Evolutionary conservation across 768 basidiomycete species (phyloP).

Genomic region (Serendipita indica): DNA sequence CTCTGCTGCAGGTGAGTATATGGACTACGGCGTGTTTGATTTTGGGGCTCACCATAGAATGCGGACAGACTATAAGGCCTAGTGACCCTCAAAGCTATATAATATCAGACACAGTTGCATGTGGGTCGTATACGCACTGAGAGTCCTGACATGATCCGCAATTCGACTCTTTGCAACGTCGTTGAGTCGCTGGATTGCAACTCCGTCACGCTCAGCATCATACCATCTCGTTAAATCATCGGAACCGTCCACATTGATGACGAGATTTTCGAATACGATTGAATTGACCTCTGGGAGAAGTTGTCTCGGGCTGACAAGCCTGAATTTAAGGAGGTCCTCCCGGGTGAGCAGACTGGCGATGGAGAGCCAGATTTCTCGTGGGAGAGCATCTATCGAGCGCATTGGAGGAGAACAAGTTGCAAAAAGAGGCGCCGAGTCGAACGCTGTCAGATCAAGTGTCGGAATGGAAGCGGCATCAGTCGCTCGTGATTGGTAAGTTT

Average conservation of each 20-base stretch:
- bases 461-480: no score
- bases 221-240: conserved; percentile 1
- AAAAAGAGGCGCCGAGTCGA: neutral
- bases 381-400: conserved; percentile 2
- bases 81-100: neutral
- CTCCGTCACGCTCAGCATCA: conserved; percentile 27
- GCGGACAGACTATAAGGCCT: neutral
- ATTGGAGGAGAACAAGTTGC: neutral
- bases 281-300: conserved; percentile 5
- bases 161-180: neutral
- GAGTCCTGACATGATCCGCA: neutral
- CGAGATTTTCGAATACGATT: neutral
- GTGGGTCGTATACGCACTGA: neutral
- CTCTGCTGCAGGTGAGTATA: neutral
- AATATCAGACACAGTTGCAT: neutral
- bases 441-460: neutral
- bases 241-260: neutral
- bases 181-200: conserved; percentile 15
- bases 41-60: neutral
- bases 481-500: no score
- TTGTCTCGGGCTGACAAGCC: neutral
- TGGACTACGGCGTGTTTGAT: neutral
- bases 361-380: neutral
- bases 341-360: neutral
- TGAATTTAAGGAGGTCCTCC: neutral